A percentile compares a stretch with the other conserved stretches of the same genome.
Conservation (phyloP, 225 moss, liverwort and hornwort genomes). For the Marchantia paleacea region DNA sequence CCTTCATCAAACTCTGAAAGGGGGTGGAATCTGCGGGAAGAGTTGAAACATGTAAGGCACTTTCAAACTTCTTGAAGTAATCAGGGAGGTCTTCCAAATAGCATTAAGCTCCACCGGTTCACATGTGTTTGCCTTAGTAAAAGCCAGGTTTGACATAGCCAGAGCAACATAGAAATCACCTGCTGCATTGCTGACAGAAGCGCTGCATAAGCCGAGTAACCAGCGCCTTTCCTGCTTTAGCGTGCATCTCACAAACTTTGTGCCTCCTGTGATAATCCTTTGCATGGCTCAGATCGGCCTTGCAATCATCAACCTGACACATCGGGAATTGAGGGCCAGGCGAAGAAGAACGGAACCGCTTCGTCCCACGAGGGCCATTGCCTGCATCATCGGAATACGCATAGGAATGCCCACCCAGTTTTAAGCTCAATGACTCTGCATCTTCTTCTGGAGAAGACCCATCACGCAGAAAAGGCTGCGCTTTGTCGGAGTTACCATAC, state of each 20-base stretch:
- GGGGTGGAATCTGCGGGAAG: slow-evolving; percentile 63
- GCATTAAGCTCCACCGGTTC: neutral
- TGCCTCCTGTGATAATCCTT: slow-evolving; percentile 98
- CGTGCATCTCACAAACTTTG: slow-evolving; percentile 90
- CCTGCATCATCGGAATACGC: slow-evolving; percentile 53
- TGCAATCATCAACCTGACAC: slow-evolving; percentile 91
- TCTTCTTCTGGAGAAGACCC: slow-evolving; percentile 82
- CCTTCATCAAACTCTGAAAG: slow-evolving; percentile 83
- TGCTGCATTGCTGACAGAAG: slow-evolving; percentile 99
- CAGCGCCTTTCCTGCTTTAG: slow-evolving; percentile 72
- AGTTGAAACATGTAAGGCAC: neutral
- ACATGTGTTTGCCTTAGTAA: neutral
- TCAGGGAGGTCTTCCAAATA: neutral
- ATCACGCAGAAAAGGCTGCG: slow-evolving; percentile 55
- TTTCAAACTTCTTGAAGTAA: neutral
- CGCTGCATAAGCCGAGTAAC: slow-evolving; percentile 78
- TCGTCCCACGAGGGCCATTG: slow-evolving; percentile 57
- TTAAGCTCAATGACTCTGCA: slow-evolving; percentile 59
- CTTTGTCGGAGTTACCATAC: slow-evolving; percentile 50
- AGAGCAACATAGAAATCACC: slow-evolving; percentile 30
- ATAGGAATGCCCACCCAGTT: slow-evolving; percentile 75
- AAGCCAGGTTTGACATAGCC: neutral
- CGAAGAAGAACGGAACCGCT: slow-evolving; percentile 77
- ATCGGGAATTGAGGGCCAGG: slow-evolving; percentile 68
- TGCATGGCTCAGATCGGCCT: slow-evolving; percentile 70